phyloP scores from a whole-genome alignment of 1,284 basidiomycete species.

The Malassezia pachydermatis region DNA sequence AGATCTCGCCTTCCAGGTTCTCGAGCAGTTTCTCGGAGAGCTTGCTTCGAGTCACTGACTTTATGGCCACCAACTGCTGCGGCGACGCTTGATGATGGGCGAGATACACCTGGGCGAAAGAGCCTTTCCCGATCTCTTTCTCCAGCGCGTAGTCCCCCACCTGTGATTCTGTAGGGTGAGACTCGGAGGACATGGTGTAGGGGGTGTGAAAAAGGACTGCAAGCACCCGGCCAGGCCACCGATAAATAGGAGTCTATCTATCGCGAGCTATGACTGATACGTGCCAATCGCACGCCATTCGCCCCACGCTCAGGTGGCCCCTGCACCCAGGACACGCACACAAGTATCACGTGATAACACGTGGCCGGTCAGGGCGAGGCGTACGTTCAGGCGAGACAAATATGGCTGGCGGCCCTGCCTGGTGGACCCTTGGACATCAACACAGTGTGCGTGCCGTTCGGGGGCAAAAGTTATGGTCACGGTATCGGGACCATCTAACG shows the following conservation, averaged over 20 bases:
- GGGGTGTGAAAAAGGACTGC: too few relatives aligned
- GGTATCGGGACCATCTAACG: too few relatives aligned
- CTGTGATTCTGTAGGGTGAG: too few relatives aligned
- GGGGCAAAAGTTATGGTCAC: too few relatives aligned
- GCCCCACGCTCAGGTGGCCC: constrained; percentile 8
- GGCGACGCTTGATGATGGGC: constrained; percentile 55
- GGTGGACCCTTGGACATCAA: too few relatives aligned
- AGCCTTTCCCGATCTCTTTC: constrained; percentile 60
- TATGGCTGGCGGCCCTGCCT: too few relatives aligned
- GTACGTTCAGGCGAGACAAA: too few relatives aligned
- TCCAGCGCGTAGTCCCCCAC: constrained; percentile 53
- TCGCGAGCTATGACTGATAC: constrained; percentile 1
- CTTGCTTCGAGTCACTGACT: constrained; percentile 80
- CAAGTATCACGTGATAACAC: background rate
- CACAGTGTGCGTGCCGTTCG: too few relatives aligned
- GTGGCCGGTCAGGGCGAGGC: background rate
- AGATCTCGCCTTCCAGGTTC: constrained; percentile 92
- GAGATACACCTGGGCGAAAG: constrained; percentile 90
- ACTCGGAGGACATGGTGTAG: constrained; percentile 17
- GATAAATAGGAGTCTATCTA: too few relatives aligned
- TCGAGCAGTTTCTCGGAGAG: constrained; percentile 86
- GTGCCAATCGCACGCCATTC: constrained; percentile 2
- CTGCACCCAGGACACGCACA: background rate
- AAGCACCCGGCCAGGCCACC: too few relatives aligned
- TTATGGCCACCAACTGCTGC: constrained; percentile 65